A percentile compares a stretch with the other conserved stretches of the same genome.
phyloP scores from a whole-genome alignment of 1,139 yeast genomes.

The Debaryomyces udenii region DNA sequence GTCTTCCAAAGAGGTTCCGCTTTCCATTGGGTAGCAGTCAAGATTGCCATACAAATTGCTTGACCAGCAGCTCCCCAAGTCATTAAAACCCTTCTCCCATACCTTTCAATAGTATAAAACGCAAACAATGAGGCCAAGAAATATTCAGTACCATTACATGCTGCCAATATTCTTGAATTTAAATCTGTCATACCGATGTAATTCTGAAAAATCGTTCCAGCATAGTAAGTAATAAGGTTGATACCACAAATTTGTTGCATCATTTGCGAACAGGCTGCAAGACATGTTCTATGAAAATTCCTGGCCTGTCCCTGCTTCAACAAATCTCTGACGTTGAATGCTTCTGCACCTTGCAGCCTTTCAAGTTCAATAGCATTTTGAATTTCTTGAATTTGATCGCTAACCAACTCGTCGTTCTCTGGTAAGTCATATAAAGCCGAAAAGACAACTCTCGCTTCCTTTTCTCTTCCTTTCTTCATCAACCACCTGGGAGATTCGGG shows the following conservation, averaged over 20 bases:
- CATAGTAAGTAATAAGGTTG: slow-evolving; percentile 41
- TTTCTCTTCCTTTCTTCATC: slow-evolving; percentile 37
- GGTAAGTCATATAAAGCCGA: slow-evolving; percentile 46
- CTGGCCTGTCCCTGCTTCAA: slow-evolving; percentile 43
- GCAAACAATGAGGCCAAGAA: slow-evolving; percentile 49
- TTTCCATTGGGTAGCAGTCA: slow-evolving; percentile 33
- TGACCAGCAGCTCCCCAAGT: slow-evolving; percentile 58
- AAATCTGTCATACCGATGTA: slow-evolving; percentile 44
- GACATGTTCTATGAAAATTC: slow-evolving; percentile 49
- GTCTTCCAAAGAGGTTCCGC: slow-evolving; percentile 18
- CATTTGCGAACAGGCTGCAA: slow-evolving; percentile 51
- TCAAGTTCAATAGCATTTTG: slow-evolving; percentile 33
- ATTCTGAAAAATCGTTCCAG: slow-evolving; percentile 49
- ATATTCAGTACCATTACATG: slow-evolving; percentile 41
- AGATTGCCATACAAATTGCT: slow-evolving; percentile 35
- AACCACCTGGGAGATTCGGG: slow-evolving; percentile 60
- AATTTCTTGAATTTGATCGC: slow-evolving; percentile 36
- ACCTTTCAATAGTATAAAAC: slow-evolving; percentile 48
- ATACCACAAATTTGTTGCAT: slow-evolving; percentile 50
- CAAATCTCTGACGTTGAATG: slow-evolving; percentile 29
- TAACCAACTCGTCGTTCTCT: slow-evolving; percentile 26
- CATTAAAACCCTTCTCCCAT: slow-evolving; percentile 57
- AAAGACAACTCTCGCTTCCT: slow-evolving; percentile 53
- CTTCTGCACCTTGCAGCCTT: slow-evolving; percentile 23
- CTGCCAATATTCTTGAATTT: slow-evolving; percentile 39